Base-by-base conservation (phyloP, 352 stramenopile genomes). In the Pythium chondricola region DNA sequence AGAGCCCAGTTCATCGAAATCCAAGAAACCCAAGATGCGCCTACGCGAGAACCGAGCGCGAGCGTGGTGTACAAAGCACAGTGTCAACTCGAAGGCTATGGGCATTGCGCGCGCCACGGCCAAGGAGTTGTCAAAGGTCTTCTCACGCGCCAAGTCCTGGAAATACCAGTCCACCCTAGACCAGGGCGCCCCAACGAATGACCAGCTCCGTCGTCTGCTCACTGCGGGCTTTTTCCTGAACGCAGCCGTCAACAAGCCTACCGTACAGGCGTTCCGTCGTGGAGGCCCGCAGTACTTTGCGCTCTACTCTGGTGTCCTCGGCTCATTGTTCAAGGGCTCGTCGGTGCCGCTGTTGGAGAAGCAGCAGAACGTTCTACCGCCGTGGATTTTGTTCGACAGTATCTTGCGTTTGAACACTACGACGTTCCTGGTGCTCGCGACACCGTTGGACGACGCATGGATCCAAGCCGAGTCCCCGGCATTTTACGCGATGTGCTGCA, bases 151-250 rank as follows among this genome's bases (percentile, higher is more conserved):
- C 48, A 58, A 43, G 29, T 50, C 56, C 17, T 50, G 48, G 44
- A 32, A 37, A 13, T 24, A 44, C 14, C 42, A 32, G 7, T 33
- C 27, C 10, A 33, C 13, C 9, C 16, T 21, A 2, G 22, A 17
- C 14, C 29, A 17, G 16, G 32, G 26, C 25, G 13, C 18, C 26
- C 37, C 52, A 7, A 55, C 2, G 13, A 21, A 52, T 25, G 47
- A 52, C 17, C 24, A 52, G 24, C n/a, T 62, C 14, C 46, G 52
- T 0, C 52, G 52, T 1, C 11, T 62, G 1, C 13, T 62, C 6
- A 42, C 52, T 10, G 25, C 41, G 3, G 58, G 58, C 3, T 67
- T 54, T 21, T 67, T 67, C 44, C 32, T 67, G 14, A 62, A 67
- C 22, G 48, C 48, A 20, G 52, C 58, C 13, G 43, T 43, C 6